phyloP scores from a whole-genome alignment of 2,329 filamentous ascomycete genomes.

The Drechslerella stenobrocha region DNA sequence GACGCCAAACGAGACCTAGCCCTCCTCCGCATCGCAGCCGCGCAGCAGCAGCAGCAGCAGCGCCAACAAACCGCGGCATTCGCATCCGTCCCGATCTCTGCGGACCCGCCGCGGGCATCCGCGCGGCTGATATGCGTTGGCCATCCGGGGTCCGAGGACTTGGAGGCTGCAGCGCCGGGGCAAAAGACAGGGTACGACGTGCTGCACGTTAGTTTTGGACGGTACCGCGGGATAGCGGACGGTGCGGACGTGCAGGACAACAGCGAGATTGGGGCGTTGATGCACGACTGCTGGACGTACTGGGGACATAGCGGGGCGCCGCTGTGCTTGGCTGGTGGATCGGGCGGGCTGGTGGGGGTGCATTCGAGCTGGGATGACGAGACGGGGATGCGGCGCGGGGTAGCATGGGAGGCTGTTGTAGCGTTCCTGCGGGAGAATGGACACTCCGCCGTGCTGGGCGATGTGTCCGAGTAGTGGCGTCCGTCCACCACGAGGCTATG shows the following conservation, averaged over 20 bases:
- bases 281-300: slow-evolving; percentile 64
- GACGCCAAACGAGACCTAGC: slow-evolving; percentile 59
- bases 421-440: slow-evolving; percentile 55
- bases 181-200: slow-evolving; percentile 59
- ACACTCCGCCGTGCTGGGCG: background rate
- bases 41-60: slow-evolving; percentile 54
- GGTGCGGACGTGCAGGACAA: slow-evolving; percentile 60
- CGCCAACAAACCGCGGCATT: too few relatives aligned
- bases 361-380: slow-evolving; percentile 63
- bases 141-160: slow-evolving; percentile 58
- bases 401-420: slow-evolving; percentile 58
- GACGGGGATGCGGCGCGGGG: slow-evolving; percentile 61
- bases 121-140: slow-evolving; percentile 55
- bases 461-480: background rate
- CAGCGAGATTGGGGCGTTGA: slow-evolving; percentile 60
- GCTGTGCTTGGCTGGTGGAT: slow-evolving; percentile 56
- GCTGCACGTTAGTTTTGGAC: slow-evolving; percentile 59
- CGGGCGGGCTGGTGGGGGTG: slow-evolving; percentile 59
- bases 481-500: background rate
- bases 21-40: slow-evolving; percentile 57
- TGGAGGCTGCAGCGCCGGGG: slow-evolving; percentile 56
- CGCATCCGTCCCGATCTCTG: slow-evolving; percentile 14
- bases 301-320: slow-evolving; percentile 63
- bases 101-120: slow-evolving; percentile 34
- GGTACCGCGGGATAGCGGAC: slow-evolving; percentile 56